Evolutionary conservation across 768 basidiomycete species (phyloP).

Genomic region (Peribolospora baueri): DNA sequence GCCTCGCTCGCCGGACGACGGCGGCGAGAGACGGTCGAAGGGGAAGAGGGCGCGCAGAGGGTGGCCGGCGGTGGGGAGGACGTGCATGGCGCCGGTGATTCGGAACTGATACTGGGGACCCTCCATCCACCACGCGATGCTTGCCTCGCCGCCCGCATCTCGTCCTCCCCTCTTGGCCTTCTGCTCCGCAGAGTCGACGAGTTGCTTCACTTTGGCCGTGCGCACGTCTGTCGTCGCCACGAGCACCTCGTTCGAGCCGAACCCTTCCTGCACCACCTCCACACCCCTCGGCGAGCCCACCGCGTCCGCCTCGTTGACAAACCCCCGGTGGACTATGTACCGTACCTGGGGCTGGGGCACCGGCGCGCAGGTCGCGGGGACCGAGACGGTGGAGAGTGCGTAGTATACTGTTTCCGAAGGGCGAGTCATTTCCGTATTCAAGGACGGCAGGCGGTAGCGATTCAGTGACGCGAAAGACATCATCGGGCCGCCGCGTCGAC

Average conservation of each 20-base stretch:
- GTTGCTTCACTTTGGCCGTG: no score
- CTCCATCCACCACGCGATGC: slow-evolving; percentile 46
- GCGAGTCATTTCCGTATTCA: no score
- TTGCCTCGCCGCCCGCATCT: slow-evolving; percentile 18
- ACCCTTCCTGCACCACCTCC: slow-evolving; percentile 1
- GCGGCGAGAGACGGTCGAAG: slow-evolving; percentile 9
- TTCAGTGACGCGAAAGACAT: no score
- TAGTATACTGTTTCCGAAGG: slow-evolving; percentile 4
- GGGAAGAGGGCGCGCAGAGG: slow-evolving; percentile 20
- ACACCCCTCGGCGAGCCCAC: slow-evolving; percentile 2
- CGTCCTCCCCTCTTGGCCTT: not conserved
- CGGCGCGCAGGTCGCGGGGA: not conserved
- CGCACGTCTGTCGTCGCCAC: slow-evolving; percentile 4
- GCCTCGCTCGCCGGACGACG: slow-evolving; percentile 5
- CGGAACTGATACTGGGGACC: slow-evolving; percentile 49
- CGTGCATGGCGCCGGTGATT: slow-evolving; percentile 31
- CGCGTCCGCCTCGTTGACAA: slow-evolving; percentile 7
- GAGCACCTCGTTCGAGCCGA: slow-evolving; percentile 7
- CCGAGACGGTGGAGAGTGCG: slow-evolving; percentile 4
- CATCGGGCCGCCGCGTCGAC: no score
- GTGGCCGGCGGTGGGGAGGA: slow-evolving; percentile 32
- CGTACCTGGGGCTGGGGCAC: not conserved
- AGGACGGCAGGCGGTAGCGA: no score
- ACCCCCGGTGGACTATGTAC: slow-evolving; percentile 10
- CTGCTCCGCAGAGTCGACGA: not conserved